Evolutionary conservation across 1,139 yeast genomes (phyloP).

Genomic region (Kodamaea fungicola): DNA sequence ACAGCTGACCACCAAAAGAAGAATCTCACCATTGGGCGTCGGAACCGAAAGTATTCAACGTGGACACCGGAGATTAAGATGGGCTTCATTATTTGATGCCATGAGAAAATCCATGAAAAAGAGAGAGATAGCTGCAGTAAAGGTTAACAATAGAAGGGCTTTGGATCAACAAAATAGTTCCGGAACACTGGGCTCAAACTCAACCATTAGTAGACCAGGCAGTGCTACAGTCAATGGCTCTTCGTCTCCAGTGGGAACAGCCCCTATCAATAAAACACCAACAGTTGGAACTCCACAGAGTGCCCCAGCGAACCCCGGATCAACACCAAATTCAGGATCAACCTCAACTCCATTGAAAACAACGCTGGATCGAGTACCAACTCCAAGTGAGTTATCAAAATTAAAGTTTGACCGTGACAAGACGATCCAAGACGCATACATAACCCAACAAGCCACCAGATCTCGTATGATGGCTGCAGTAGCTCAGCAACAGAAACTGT

Average conservation of each 20-base stretch:
- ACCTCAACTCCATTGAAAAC: constrained; percentile 18
- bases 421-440: constrained; percentile 70
- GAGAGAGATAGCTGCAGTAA: constrained; percentile 56
- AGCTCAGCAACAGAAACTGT: constrained; percentile 28
- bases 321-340: background rate
- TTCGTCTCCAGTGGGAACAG: constrained; percentile 18
- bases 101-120: constrained; percentile 86
- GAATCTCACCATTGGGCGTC: constrained; percentile 89
- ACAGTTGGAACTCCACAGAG: constrained; percentile 5
- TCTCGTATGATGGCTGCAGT: constrained; percentile 42
- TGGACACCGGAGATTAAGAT: constrained; percentile 83
- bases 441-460: constrained; percentile 48
- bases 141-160: constrained; percentile 28
- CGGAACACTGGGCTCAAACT: constrained; percentile 2
- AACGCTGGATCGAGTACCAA: constrained; percentile 47
- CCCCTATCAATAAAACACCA: constrained; percentile 10
- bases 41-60: constrained; percentile 88
- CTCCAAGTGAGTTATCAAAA: constrained; percentile 80
- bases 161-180: constrained; percentile 9
- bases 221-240: constrained; percentile 8
- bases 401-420: constrained; percentile 83
- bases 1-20: constrained; percentile 80
- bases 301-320: background rate
- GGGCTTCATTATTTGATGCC: constrained; percentile 98
- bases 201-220: constrained; percentile 37